These are phyloP conservation scores for Phytophthora nicotianae DNA, from an alignment of 352 stramenopile species.

Conservation along the genomic window DNA sequence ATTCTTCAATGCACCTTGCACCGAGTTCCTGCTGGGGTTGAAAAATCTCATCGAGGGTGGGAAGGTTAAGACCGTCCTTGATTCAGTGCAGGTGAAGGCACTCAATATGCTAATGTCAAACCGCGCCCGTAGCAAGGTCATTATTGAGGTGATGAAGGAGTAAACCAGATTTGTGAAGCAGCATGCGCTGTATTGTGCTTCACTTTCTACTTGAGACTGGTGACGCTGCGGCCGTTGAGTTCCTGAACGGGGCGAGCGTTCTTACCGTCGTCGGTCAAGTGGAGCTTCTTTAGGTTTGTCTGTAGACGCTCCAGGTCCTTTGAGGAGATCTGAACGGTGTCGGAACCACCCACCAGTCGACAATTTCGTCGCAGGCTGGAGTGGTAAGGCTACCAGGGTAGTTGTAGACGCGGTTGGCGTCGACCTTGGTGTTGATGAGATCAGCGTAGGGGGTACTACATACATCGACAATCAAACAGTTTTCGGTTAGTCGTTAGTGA, in stretches of 20 bases:
- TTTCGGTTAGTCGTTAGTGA: no score
- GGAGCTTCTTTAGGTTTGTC: conserved; percentile 33
- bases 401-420: conserved; percentile 47
- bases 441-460: neutral
- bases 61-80: no score
- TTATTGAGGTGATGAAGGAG: conserved; percentile 10
- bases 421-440: conserved; percentile 18
- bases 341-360: conserved; percentile 73
- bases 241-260: conserved; percentile 46
- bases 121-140: no score
- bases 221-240: conserved; percentile 40
- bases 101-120: no score
- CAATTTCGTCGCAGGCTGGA: conserved; percentile 54
- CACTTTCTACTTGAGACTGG: neutral
- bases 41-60: no score
- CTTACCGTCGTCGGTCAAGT: conserved; percentile 48
- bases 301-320: conserved; percentile 40
- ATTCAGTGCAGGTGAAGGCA: no score
- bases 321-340: conserved; percentile 44
- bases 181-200: no score
- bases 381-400: conserved; percentile 72
- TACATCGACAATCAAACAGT: no score
- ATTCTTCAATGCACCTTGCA: no score
- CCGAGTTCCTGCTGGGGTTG: no score
- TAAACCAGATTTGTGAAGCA: neutral